Evolutionary conservation across 2,329 filamentous ascomycete genomes (phyloP), one percentile per base, ranked within the genome.

Genomic region (Periconia macrospinosa): DNA sequence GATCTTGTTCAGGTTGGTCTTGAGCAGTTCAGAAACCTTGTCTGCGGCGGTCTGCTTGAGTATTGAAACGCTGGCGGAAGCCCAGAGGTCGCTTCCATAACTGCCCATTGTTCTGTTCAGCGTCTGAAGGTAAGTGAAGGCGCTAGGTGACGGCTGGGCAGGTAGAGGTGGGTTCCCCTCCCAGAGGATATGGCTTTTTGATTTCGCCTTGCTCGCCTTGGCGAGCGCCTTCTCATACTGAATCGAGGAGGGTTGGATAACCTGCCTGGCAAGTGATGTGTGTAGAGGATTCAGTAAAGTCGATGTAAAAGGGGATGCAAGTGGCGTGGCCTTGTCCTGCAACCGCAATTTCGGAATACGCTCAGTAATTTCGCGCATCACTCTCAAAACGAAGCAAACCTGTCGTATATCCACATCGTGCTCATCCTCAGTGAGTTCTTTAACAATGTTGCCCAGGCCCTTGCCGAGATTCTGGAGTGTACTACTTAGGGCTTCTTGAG

Each of bases 21-120:
- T 27, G 30, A 65, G 46, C 0, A 63, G 10, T 14, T 43, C 75
- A n/a, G 73, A 74, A 1, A 93, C 68, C 46, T 81, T 75, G 41
- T 74, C 71, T 6, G 77, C 70, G 6, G 91, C 66, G 44, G 78
- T 70, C n/a, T 65, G 68, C 73, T 91, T 94, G 58, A 96, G 66
- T 0, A 78, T 76, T 0, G 64, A 63, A 1, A 92, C 83, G 0
- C 90, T 89, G 2, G 80, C 78, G 2, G 84, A 81, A 49, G 87
- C 92, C 92, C 92, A 97, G 2, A 97, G 73, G 69, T 97, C 93
- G 44, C 83, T 78, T 0, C 92, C 92, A 2, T 83, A 78, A 13
- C 81, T 77, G 3, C 82, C 82, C 91, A 97, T 95, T 6, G 81
- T 78, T 45, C 77, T 75, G 5, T 84, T 83, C 27, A 96, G 68